Conservation (phyloP, 495 filamentous ascomycete species). For the Aspergillus cavernicola region DNA sequence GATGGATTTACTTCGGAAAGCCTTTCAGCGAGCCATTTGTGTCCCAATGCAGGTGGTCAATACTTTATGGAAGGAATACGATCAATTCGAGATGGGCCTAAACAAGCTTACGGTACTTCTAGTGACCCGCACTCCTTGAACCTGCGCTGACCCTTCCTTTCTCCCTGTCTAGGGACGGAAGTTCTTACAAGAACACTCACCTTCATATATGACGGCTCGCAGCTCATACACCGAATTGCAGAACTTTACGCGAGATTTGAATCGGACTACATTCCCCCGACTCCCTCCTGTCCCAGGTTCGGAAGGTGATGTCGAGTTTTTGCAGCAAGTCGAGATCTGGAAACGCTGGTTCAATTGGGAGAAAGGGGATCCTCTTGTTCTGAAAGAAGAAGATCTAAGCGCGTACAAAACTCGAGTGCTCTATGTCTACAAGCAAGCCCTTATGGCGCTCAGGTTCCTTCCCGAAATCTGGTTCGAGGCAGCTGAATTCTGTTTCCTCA, state of each 20-base stretch:
- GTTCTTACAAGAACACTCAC: slow-evolving; percentile 84
- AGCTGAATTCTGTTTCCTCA: slow-evolving; percentile 85
- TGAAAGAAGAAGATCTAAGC: slow-evolving; percentile 71
- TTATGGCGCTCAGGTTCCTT: slow-evolving; percentile 91
- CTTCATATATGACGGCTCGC: slow-evolving; percentile 90
- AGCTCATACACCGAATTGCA: slow-evolving; percentile 78
- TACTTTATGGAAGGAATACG: slow-evolving; percentile 92
- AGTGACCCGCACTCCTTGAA: background rate
- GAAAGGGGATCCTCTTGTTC: slow-evolving; percentile 81
- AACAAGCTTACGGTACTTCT: slow-evolving; percentile 77
- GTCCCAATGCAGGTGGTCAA: slow-evolving; percentile 79
- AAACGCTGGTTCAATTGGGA: slow-evolving; percentile 93
- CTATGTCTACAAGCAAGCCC: slow-evolving; percentile 88
- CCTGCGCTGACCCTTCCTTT: background rate
- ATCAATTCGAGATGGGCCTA: slow-evolving; percentile 85
- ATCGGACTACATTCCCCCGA: slow-evolving; percentile 70
- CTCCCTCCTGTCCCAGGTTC: slow-evolving; percentile 82
- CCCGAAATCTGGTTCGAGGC: slow-evolving; percentile 96
- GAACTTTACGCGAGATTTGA: slow-evolving; percentile 74
- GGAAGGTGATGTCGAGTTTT: slow-evolving; percentile 81
- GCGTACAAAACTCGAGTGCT: slow-evolving; percentile 73
- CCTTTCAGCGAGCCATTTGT: slow-evolving; percentile 82
- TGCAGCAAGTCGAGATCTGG: slow-evolving; percentile 86
- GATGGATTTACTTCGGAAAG: slow-evolving; percentile 87
- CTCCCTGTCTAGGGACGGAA: slow-evolving; percentile 66